A percentile compares a stretch with the other conserved stretches of the same genome.
Conservation (phyloP, 306 rosid genomes). For the Lathyrus aphaca region DNA sequence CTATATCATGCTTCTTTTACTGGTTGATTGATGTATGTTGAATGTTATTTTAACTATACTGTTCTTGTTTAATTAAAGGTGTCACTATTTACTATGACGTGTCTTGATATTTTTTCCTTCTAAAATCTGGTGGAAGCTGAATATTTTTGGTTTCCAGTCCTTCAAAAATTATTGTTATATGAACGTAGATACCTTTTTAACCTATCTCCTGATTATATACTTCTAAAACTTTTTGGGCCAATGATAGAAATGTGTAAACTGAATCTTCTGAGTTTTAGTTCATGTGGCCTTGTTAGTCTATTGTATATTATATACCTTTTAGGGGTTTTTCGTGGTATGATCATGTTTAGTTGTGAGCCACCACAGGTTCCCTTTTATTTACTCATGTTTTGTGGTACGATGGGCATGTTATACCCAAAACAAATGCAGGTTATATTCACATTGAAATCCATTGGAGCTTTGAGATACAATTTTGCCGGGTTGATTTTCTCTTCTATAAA, state of each 20-base stretch:
- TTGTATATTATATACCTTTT: slow-evolving; percentile 30
- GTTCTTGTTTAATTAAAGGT: slow-evolving; percentile 35
- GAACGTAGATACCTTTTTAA: slow-evolving; percentile 31
- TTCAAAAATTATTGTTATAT: not conserved
- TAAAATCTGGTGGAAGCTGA: slow-evolving; percentile 34
- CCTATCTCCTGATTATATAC: slow-evolving; percentile 19
- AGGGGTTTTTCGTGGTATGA: slow-evolving; percentile 37
- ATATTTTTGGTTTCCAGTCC: slow-evolving; percentile 3
- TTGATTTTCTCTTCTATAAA: slow-evolving; percentile 72
- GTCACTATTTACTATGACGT: slow-evolving; percentile 36
- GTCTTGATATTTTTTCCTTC: slow-evolving; percentile 35
- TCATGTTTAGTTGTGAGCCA: slow-evolving; percentile 35
- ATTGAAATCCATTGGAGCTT: slow-evolving; percentile 81
- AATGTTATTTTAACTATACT: slow-evolving; percentile 54
- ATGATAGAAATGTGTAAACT: slow-evolving; percentile 25
- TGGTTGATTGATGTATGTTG: slow-evolving; percentile 89
- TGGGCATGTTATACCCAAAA: slow-evolving; percentile 75
- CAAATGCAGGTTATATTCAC: slow-evolving; percentile 75
- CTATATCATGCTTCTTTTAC: slow-evolving; percentile 75
- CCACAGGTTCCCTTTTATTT: slow-evolving; percentile 54
- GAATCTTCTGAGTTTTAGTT: slow-evolving; percentile 30
- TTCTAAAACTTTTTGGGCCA: slow-evolving; percentile 30
- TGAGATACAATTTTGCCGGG: slow-evolving; percentile 71
- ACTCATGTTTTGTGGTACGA: slow-evolving; percentile 65
- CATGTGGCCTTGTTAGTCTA: slow-evolving; percentile 21